These are phyloP conservation scores for Yarrowia phangngaensis DNA, from an alignment of 805 yeast genomes.

Conservation along the genomic window DNA sequence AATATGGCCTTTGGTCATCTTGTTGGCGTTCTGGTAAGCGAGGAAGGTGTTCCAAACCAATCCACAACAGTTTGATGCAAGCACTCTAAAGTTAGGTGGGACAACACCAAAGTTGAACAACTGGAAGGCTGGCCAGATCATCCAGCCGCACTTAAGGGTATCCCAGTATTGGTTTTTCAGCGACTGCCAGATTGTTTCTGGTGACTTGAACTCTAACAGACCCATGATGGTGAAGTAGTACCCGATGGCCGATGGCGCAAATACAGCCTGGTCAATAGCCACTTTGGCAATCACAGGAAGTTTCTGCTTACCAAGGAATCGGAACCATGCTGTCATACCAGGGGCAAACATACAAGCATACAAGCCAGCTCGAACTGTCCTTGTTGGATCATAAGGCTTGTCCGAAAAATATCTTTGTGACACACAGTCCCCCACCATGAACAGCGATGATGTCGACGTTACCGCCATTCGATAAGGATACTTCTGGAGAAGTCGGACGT, in stretches of 20 bases:
- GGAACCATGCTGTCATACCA: constrained; percentile 69
- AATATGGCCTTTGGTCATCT: constrained; percentile 4
- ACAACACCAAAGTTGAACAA: constrained; percentile 63
- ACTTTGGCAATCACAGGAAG: constrained; percentile 47
- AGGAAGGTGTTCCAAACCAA: constrained; percentile 82
- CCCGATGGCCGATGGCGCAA: constrained; percentile 75
- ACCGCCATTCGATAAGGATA: constrained; percentile 26
- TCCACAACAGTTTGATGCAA: constrained; percentile 66
- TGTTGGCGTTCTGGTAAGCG: constrained; percentile 40
- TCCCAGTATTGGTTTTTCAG: constrained; percentile 45
- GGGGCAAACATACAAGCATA: constrained; percentile 80
- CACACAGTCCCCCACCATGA: constrained; percentile 24
- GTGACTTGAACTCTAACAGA: constrained; percentile 53
- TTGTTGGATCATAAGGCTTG: constrained; percentile 45
- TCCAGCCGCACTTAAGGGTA: constrained; percentile 72
- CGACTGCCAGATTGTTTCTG: constrained; percentile 41
- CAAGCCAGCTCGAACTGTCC: constrained; percentile 60
- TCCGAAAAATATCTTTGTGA: constrained; percentile 9
- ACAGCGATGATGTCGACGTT: constrained; percentile 15
- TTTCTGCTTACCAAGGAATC: constrained; percentile 45
- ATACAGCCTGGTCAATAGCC: constrained; percentile 63
- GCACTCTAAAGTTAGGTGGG: constrained; percentile 64
- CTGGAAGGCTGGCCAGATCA: constrained; percentile 86
- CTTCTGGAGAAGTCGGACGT: constrained; percentile 20
- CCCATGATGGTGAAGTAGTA: constrained; percentile 67